Percentiles rank a stretch among this genome's conserved stretches.
Conservation (phyloP, 371 early-diverging fungal genomes). For the Chytridium lagenaria region DNA sequence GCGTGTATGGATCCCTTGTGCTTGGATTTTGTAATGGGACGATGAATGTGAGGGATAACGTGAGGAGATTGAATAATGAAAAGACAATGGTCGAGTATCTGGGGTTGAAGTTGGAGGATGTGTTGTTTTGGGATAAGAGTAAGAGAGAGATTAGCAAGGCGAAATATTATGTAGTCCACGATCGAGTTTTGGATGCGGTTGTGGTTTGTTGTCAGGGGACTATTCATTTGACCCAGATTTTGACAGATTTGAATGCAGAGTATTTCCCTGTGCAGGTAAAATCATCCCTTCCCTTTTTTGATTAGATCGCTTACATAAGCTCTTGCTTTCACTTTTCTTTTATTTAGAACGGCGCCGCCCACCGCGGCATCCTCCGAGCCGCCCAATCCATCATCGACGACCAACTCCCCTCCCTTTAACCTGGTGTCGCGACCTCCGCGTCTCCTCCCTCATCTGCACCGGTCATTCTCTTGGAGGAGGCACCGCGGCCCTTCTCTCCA, state of each 20-base stretch:
- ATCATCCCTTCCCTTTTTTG: conserved; percentile 10
- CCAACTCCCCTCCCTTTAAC: conserved; percentile 36
- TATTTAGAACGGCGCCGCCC: conserved; percentile 37
- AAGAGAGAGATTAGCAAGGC: conserved; percentile 22
- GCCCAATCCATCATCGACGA: conserved; percentile 41
- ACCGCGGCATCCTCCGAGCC: conserved; percentile 42
- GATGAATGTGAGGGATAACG: conserved; percentile 19
- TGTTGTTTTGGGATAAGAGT: conserved; percentile 41
- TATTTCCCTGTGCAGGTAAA: conserved; percentile 10
- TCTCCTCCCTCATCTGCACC: conserved; percentile 34
- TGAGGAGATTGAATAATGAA: conserved; percentile 38
- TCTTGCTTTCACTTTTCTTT: too few relatives aligned
- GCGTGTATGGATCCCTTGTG: conserved; percentile 39
- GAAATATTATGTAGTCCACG: conserved; percentile 28
- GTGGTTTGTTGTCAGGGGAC: conserved; percentile 35
- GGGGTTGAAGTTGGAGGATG: conserved; percentile 36
- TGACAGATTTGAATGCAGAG: conserved; percentile 37
- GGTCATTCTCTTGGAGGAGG: conserved; percentile 54
- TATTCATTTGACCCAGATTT: conserved; percentile 18
- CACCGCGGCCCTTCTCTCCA: conserved; percentile 36
- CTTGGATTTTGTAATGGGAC: conserved; percentile 39
- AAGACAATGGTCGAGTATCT: conserved; percentile 41
- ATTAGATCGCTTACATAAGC: conserved; percentile 26
- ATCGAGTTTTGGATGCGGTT: conserved; percentile 19
- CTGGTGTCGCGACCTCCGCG: conserved; percentile 35